Conservation (phyloP, 495 filamentous ascomycete species). For the Aspergillus ellipticus region DNA sequence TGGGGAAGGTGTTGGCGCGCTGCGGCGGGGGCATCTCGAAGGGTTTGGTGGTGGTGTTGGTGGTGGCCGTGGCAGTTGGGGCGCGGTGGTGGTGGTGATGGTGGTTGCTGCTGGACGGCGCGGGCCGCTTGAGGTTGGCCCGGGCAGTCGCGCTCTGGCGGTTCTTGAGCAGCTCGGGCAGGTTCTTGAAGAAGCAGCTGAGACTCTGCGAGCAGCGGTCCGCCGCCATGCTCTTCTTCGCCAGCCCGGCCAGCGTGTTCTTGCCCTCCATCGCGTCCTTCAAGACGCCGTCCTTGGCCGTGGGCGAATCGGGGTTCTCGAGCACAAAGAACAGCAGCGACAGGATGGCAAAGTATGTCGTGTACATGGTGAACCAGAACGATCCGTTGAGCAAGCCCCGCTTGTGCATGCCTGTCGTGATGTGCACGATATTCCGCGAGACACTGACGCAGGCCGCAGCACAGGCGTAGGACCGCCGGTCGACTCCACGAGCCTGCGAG, state of each 20-base stretch:
- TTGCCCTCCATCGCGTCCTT: constrained; percentile 81
- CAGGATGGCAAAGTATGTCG: constrained; percentile 90
- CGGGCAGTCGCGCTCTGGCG: constrained; percentile 41
- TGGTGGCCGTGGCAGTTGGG: constrained; percentile 23
- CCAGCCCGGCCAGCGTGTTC: constrained; percentile 70
- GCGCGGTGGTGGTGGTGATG: constrained; percentile 18
- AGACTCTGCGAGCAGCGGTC: constrained; percentile 77
- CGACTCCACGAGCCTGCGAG: constrained; percentile 62
- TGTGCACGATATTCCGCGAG: constrained; percentile 90
- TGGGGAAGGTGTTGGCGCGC: constrained; percentile 49
- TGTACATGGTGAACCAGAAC: constrained; percentile 97
- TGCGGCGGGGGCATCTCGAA: constrained; percentile 33
- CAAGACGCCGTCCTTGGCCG: constrained; percentile 70
- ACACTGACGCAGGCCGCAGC: constrained; percentile 90
- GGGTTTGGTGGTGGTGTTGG: constrained; percentile 15
- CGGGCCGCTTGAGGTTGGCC: constrained; percentile 44
- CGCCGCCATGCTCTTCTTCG: constrained; percentile 81
- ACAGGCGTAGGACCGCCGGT: constrained; percentile 85
- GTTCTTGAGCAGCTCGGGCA: constrained; percentile 66
- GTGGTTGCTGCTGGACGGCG: constrained; percentile 23
- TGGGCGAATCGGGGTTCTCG: constrained; percentile 78
- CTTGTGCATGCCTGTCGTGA: constrained; percentile 84
- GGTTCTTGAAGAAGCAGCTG: constrained; percentile 69
- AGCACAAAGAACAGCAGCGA: constrained; percentile 85
- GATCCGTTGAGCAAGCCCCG: constrained; percentile 78